Percentiles rank a stretch among this genome's conserved stretches.
Evolutionary conservation across 306 rosid genomes (phyloP).

Genomic region (peach (Prunus persica)): DNA sequence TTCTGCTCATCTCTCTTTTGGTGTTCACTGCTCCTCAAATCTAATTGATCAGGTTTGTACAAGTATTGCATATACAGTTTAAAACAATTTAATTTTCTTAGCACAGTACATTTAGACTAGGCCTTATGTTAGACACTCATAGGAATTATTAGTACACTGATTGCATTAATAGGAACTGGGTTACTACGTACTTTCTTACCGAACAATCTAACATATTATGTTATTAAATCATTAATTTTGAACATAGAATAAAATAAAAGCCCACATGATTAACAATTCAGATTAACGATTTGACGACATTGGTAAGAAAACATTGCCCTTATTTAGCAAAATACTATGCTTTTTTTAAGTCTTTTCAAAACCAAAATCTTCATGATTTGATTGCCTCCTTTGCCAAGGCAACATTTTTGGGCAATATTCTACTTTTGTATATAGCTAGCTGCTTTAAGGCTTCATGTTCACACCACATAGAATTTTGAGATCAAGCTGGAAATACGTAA

Average conservation of each 20-base stretch:
- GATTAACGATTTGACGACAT: not conserved
- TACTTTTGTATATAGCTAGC: not conserved
- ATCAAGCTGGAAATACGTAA: not conserved
- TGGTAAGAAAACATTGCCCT: not conserved
- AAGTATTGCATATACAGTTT: not conserved
- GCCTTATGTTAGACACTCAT: not conserved
- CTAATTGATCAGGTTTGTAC: slow-evolving; percentile 55
- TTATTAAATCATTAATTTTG: not conserved
- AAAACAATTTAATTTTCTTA: not conserved
- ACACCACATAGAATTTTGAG: slow-evolving; percentile 25
- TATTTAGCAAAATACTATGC: not conserved
- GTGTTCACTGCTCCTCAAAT: slow-evolving; percentile 44
- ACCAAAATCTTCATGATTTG: slow-evolving; percentile 28
- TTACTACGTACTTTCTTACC: not conserved
- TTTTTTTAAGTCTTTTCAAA: not conserved
- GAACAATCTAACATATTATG: not conserved
- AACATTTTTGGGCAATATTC: slow-evolving; percentile 43
- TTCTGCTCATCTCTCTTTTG: slow-evolving; percentile 44
- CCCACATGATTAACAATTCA: not conserved
- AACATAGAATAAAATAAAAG: not conserved
- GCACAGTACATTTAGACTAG: not conserved
- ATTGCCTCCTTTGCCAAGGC: slow-evolving; percentile 49
- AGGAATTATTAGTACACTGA: not conserved
- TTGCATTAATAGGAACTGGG: too few species aligned
- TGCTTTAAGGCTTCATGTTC: slow-evolving; percentile 37